Base-by-base conservation (phyloP, 176 grass and related monocot species). In the Oryza punctata region DNA sequence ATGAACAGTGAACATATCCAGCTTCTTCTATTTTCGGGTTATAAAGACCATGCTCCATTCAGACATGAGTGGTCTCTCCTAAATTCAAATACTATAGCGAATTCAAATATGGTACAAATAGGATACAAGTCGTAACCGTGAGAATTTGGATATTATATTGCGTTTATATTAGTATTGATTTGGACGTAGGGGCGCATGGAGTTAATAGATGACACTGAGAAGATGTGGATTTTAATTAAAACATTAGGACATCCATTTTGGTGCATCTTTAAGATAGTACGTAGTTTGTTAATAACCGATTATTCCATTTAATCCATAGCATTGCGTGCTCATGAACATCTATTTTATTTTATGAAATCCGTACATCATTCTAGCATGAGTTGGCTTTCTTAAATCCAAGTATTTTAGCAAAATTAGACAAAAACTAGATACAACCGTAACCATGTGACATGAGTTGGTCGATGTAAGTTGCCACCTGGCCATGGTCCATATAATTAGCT, bases 401-500 rank as follows among this genome's bases (percentile, higher is more conserved):
- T 23, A 35, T 0, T 70, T 40, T 7, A 24, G 57, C 29, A 1
- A 65, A 81, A 59, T 81, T 47, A 6, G 16, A 23, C 9, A 25
- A 23, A 35, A 28, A 41, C 10, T 29, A 8, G 78, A 40, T 46
- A 64, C 35, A 18, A 6, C 32, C 9, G n/a, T 54, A 63, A 4
- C 63, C 76, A 75, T 2, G 38, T 57, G 52, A 16, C 24, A 43
- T 37, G 30, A 19, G 64, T 63, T 81, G 65, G 73, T 67, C 67
- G 83, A 72, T 26, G 44, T 32, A 37, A 63, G 71, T 65, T 75
- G 71, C 40, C 81, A 83, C 54, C 54, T 33, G 7, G 19, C 27
- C n/a, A 19, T 21, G 46, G 72, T 73, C 23, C 73, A 75, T 27
- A 6, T 61, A 75, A 72, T 64, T 19, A 18, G 38, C 61, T 66